Evolutionary conservation across 2,329 filamentous ascomycete species (phyloP).

Genomic region (Penicillium psychrosexuale): DNA sequence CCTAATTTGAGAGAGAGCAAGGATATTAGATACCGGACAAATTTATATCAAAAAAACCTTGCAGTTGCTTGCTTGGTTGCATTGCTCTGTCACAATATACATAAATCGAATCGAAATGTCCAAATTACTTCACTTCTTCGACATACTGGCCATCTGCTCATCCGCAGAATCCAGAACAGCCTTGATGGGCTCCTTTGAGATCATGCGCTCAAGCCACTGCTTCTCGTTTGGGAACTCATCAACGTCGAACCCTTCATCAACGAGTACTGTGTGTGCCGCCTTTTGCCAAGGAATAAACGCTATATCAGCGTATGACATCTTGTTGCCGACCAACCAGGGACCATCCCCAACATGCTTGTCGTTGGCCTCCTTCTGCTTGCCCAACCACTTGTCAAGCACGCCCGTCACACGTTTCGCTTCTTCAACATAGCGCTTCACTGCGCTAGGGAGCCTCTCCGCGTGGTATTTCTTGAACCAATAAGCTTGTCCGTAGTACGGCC

Average conservation of each 20-base stretch:
- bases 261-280: not conserved
- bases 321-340: slow-evolving; percentile 43
- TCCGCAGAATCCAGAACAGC: not conserved
- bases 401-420: slow-evolving; percentile 44
- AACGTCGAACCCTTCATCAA: slow-evolving; percentile 5
- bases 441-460: slow-evolving; percentile 40
- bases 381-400: slow-evolving; percentile 43
- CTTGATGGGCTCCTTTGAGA: slow-evolving; percentile 5
- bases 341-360: not conserved
- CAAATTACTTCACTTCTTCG: not conserved
- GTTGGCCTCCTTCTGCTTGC: slow-evolving; percentile 18
- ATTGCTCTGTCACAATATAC: not conserved
- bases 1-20: not conserved
- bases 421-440: slow-evolving; percentile 42
- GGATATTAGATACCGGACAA: not conserved
- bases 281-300: slow-evolving; percentile 38
- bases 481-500: slow-evolving; percentile 50
- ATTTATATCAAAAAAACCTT: not conserved
- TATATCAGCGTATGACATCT: slow-evolving; percentile 43
- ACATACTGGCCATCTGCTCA: not conserved
- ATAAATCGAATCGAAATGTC: too few relatives aligned
- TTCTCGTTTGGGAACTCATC: slow-evolving; percentile 10
- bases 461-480: slow-evolving; percentile 45
- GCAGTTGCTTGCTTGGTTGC: not conserved
- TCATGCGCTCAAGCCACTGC: slow-evolving; percentile 19